Conservation (phyloP, 331 rosid genomes). For the Cucumis variabilis region DNA sequence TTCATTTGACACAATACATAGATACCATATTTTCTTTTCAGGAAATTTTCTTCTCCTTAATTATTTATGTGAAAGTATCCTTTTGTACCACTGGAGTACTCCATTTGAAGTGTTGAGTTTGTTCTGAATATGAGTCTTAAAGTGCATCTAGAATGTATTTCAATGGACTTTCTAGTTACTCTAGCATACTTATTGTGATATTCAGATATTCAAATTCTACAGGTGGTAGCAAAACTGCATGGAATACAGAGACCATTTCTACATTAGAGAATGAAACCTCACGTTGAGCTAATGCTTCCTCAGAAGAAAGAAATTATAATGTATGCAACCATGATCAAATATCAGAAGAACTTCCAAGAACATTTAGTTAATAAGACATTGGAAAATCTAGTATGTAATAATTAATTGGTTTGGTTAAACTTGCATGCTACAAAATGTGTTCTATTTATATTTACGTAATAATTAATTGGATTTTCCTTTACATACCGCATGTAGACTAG, state of each 20-base stretch:
- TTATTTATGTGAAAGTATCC: no score
- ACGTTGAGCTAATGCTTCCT: constrained; percentile 91
- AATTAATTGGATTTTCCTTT: neutral
- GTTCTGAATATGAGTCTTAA: no score
- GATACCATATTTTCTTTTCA: no score
- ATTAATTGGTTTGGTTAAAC: no score
- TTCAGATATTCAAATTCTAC: constrained; percentile 29
- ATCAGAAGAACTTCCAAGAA: constrained; percentile 83
- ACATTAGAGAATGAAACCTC: constrained; percentile 85
- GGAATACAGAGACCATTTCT: constrained; percentile 95
- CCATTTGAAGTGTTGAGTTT: no score
- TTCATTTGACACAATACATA: no score
- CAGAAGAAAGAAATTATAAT: constrained; percentile 89
- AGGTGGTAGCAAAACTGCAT: constrained; percentile 95
- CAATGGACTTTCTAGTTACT: no score
- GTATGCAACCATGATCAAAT: constrained; percentile 84
- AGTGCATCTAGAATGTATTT: no score
- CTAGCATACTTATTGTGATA: no score
- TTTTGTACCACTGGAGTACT: no score
- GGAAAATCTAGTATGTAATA: constrained; percentile 36
- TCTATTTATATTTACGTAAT: neutral
- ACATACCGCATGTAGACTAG: neutral
- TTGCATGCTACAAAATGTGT: no score
- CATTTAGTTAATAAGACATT: constrained; percentile 75
- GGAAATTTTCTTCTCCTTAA: no score